Evolutionary conservation across 768 basidiomycete genomes (phyloP).

Genomic region (Psilocybe azurescens): DNA sequence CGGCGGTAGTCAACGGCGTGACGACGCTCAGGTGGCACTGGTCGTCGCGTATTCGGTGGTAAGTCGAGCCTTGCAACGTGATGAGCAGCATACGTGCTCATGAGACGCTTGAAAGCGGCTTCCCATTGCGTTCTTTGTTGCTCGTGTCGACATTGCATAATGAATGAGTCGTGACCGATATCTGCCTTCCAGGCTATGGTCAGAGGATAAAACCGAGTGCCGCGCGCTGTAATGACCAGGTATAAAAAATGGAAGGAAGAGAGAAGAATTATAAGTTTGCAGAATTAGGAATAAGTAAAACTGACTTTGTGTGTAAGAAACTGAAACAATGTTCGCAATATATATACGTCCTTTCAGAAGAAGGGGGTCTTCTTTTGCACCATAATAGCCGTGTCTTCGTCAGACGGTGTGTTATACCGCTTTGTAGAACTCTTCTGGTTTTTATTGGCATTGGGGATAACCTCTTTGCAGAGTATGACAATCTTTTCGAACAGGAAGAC

Average conservation of each 20-base stretch:
- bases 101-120: not conserved
- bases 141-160: constrained; percentile 2
- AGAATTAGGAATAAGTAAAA: not conserved
- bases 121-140: not conserved
- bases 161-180: not conserved
- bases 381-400: not conserved
- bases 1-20: not conserved
- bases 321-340: not conserved
- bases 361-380: not conserved
- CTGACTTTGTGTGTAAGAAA: not conserved
- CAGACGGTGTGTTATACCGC: too few species aligned
- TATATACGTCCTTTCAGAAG: constrained; percentile 2
- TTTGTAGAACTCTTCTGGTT: not conserved
- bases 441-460: too few species aligned
- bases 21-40: not conserved
- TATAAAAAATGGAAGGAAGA: not conserved
- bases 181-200: not conserved
- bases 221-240: too few species aligned
- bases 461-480: not conserved
- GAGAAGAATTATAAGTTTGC: not conserved
- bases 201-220: not conserved
- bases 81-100: not conserved
- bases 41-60: not conserved
- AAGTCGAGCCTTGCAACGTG: not conserved
- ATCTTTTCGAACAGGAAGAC: not conserved